These are phyloP conservation scores for Podospora pseudopauciseta DNA, from an alignment of 495 filamentous ascomycete species.

Conservation along the genomic window DNA sequence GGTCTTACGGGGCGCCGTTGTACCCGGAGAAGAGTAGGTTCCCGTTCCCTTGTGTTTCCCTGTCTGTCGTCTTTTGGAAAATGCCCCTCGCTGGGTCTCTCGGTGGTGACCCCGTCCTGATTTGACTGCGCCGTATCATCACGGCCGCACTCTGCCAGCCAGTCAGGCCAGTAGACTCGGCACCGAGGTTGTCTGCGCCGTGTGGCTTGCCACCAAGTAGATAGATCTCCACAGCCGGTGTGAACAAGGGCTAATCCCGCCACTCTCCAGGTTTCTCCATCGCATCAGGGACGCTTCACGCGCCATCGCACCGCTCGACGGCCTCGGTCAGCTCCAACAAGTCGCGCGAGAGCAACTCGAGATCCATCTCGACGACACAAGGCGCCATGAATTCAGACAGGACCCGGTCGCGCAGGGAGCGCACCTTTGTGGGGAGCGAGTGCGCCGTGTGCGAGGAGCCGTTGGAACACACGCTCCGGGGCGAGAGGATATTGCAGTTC, in stretches of 20 bases:
- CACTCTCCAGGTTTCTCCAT: slow-evolving; percentile 37
- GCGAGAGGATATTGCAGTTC: slow-evolving; percentile 93
- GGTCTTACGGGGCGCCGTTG: slow-evolving; percentile 27
- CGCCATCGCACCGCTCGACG: slow-evolving; percentile 43
- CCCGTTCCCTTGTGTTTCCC: not conserved
- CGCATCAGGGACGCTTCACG: slow-evolving; percentile 36
- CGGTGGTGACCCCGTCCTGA: slow-evolving; percentile 8
- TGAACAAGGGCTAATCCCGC: slow-evolving; percentile 23
- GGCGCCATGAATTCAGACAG: slow-evolving; percentile 75
- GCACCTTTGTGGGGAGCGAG: slow-evolving; percentile 91
- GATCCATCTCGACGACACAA: slow-evolving; percentile 24
- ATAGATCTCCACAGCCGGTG: slow-evolving; percentile 16
- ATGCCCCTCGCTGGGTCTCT: slow-evolving; percentile 2
- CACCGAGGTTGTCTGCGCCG: slow-evolving; percentile 7
- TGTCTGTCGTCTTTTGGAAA: slow-evolving; percentile 7
- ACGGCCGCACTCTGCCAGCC: slow-evolving; percentile 6
- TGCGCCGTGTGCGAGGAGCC: slow-evolving; percentile 98
- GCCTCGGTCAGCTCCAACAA: slow-evolving; percentile 39
- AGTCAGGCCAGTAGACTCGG: slow-evolving; percentile 2
- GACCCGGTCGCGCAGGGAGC: slow-evolving; percentile 75
- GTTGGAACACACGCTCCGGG: slow-evolving; percentile 90
- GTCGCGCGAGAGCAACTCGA: slow-evolving; percentile 39
- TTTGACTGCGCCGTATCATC: slow-evolving; percentile 17
- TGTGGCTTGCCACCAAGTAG: not conserved
- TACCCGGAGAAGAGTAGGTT: slow-evolving; percentile 48